A percentile compares a stretch with the other conserved stretches of the same genome.
These are phyloP conservation scores for Thraustotheca clavata DNA, from an alignment of 352 stramenopile species.

Conservation along the genomic window DNA sequence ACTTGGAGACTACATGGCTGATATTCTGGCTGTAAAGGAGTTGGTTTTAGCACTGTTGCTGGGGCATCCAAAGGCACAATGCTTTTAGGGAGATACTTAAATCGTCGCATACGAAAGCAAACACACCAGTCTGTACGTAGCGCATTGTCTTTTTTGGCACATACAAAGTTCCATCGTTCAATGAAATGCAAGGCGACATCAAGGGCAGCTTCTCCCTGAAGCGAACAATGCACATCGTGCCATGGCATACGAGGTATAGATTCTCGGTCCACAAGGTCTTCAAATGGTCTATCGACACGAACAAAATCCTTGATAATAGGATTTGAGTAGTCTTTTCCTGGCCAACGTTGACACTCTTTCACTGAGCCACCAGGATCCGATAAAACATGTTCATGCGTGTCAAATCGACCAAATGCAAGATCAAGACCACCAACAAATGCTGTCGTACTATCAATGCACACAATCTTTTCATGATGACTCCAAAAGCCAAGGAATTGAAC, in stretches of 20 bases:
- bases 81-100: conserved; percentile 79
- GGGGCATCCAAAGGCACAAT: conserved; percentile 62
- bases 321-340: conserved; percentile 84
- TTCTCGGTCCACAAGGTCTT: conserved; percentile 72
- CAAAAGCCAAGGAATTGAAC: conserved; percentile 86
- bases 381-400: conserved; percentile 65
- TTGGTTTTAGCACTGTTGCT: neutral
- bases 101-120: conserved; percentile 68
- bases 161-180: conserved; percentile 88
- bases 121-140: conserved; percentile 82
- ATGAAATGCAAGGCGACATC: conserved; percentile 88
- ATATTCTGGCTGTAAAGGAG: neutral
- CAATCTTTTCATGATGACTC: conserved; percentile 92
- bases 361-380: conserved; percentile 53
- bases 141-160: conserved; percentile 82
- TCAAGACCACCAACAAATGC: conserved; percentile 82
- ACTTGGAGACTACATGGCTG: conserved; percentile 77
- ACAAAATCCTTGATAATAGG: conserved; percentile 87
- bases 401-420: conserved; percentile 84
- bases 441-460: conserved; percentile 82
- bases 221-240: conserved; percentile 83
- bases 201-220: conserved; percentile 67
- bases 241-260: conserved; percentile 81
- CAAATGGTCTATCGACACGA: conserved; percentile 71
- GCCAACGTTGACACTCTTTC: conserved; percentile 52